These are phyloP conservation scores for Pleurotus eryngii DNA, from an alignment of 768 basidiomycete species.

Conservation along the genomic window DNA sequence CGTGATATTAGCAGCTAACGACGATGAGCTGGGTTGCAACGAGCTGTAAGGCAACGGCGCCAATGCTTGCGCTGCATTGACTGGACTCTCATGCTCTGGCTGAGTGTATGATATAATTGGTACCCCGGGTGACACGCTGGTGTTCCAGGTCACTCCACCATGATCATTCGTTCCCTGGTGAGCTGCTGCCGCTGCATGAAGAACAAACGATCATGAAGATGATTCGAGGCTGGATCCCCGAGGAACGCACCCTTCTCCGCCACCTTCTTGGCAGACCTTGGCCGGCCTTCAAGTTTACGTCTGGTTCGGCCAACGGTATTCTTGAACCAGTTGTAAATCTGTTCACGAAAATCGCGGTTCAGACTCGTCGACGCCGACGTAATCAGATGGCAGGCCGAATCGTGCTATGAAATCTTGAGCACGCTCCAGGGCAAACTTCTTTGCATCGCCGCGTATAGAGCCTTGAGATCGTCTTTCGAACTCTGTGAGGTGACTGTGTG, in stretches of 20 bases:
- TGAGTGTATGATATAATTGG: conserved; percentile 38
- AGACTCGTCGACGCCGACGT: conserved; percentile 51
- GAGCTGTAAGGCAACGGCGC: conserved; percentile 40
- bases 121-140: conserved; percentile 26
- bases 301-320: conserved; percentile 63
- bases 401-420: conserved; percentile 57
- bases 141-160: conserved; percentile 32
- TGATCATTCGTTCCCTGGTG: conserved; percentile 16
- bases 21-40: conserved; percentile 31
- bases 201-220: background rate
- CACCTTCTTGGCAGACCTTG: conserved; percentile 47
- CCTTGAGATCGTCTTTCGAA: conserved; percentile 60
- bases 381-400: conserved; percentile 55
- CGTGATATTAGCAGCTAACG: conserved; percentile 5
- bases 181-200: conserved; percentile 2
- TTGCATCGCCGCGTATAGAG: conserved; percentile 62
- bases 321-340: conserved; percentile 76
- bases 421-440: conserved; percentile 63
- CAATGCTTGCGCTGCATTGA: conserved; percentile 26
- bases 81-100: conserved; percentile 33
- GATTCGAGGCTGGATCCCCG: background rate
- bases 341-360: conserved; percentile 63
- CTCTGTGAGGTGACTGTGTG: conserved; percentile 43
- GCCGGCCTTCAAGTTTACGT: conserved; percentile 53
- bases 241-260: conserved; percentile 44